Evolutionary conservation across 306 rosid species (phyloP), one percentile per base, ranked within the genome.

Genomic region (Begonia masoniana): DNA sequence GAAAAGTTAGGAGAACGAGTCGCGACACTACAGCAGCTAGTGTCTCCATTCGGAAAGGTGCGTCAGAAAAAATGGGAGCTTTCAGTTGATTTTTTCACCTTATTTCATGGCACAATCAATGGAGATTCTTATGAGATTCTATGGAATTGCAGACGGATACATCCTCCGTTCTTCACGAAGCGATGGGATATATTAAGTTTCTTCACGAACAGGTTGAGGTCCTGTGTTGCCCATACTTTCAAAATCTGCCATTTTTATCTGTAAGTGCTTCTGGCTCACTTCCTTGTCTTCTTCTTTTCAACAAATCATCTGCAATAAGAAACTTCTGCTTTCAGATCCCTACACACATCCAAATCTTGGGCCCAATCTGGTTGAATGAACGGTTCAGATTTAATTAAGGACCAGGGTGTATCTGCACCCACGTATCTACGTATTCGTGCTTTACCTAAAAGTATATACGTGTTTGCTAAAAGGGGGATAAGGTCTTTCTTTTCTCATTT

Each of bases 11-110:
- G 96, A 12, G 94, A 91, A 58, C 55, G 96, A 73, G 74, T 86
- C 60, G 68, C 82, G 60, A 77, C 92, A 4, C 62, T 91, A 49
- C 97, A 91, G 59, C 88, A 91, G 43, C 85, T 91, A 12, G 97
- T 86, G 59, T 91, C 97, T 57, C 97, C 97, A 11, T 91, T 85
- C 60, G 97, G 97, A 60, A 85, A 91, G 92, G 97, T 89, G 46
- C 54, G 62, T 26, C 35, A 26, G 35, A 51, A 13, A 52, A 36
- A 2, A 43, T 14, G 8, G 39, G 2, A 7, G 39, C 26, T 9
- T 19, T 5, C 4, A 13, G 12, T 50, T 12, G 35, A 26, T 13
- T 9, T 17, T 15, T 41, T 31, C 8, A 31, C 39, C 39, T 31
- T 31, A 31, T 31, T 31, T 31, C 8, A 31, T 31, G 39, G 39